Evolutionary conservation across 2,329 filamentous ascomycete genomes (phyloP).

Genomic region (Botryotinia calthae): DNA sequence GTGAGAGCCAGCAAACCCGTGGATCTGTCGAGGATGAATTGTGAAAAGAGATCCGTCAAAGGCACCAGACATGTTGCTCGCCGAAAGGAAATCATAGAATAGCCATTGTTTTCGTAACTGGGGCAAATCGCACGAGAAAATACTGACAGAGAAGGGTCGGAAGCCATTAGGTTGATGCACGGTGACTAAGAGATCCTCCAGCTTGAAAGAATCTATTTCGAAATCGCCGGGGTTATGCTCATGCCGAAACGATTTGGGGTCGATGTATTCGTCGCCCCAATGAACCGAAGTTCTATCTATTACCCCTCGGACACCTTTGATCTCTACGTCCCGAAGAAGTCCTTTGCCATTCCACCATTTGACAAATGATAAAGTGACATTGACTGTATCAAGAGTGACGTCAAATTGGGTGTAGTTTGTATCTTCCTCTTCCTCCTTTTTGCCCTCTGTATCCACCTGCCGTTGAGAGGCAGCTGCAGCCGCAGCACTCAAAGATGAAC

Average conservation of each 20-base stretch:
- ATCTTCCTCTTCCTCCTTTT: constrained; percentile 65
- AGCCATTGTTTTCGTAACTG: constrained; percentile 93
- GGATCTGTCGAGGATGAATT: constrained; percentile 89
- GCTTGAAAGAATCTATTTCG: constrained; percentile 93
- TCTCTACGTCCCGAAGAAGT: constrained; percentile 83
- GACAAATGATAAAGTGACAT: constrained; percentile 93
- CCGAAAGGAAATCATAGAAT: constrained; percentile 95
- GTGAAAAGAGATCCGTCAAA: constrained; percentile 96
- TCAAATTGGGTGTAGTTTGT: constrained; percentile 98
- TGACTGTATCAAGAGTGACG: constrained; percentile 88
- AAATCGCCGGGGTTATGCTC: constrained; percentile 90
- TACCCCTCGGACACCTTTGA: constrained; percentile 89
- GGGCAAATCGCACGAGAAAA: constrained; percentile 92
- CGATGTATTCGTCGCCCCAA: constrained; percentile 66
- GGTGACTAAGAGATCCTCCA: constrained; percentile 89
- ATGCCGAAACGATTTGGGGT: constrained; percentile 84
- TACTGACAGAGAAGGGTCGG: constrained; percentile 91
- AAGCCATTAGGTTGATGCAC: constrained; percentile 88
- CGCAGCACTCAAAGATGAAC: constrained; percentile 79
- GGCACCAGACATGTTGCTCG: constrained; percentile 93
- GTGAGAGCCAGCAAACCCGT: constrained; percentile 69
- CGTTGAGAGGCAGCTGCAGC: constrained; percentile 77
- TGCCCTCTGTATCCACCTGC: constrained; percentile 48
- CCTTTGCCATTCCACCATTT: constrained; percentile 99
- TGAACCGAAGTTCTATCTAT: constrained; percentile 83